Evolutionary conservation across 1,284 basidiomycete species (phyloP), one percentile per base, ranked within the genome.

Genomic region (Papiliotrema nemorosa): DNA sequence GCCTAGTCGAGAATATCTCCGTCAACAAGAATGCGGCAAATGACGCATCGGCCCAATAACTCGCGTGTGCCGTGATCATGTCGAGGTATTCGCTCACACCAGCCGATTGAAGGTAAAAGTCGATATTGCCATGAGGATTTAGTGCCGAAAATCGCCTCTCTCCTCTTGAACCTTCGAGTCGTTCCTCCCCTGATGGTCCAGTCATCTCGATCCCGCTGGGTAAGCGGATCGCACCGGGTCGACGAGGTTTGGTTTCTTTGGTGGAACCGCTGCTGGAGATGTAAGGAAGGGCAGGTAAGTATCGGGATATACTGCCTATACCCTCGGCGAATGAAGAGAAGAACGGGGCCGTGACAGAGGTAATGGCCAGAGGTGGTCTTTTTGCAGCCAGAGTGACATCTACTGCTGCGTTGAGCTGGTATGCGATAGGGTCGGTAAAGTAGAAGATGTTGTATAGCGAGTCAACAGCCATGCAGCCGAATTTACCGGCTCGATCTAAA

Each of bases 401-500:
- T 26, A 73, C 66, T 16, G 70, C 61, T 0, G 73, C 68, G 50
- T 76, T 75, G n/a, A 74, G 63, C 13, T 65, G 61, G 50, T 74
- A 69, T 5, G 77, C 78, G 36, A 81, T 75, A 0, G 80, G 79
- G 59, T 81, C 79, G 26, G 78, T 77, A 25, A 70, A 71, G 58
- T 79, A 76, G 60, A 79, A 79, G 40, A 80, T 73, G 62, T 81
- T 81, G 66, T 80, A 73, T 1, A 73, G 54, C 62, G 65, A 78
- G 50, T 80, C 78, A 12, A 77, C 69, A 1, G 80, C 76, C 60
- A 81, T 69, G 61, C 80, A 81, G 2, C 80, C 80, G 47, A 78
- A 78, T 48, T 73, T 60, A 0, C 79, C 80, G 7, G 74, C 66
- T n/a, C 73, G 61, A 36, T 78, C 76, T 20, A 78, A 65, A 60